phyloP scores from a whole-genome alignment of 202 grass and related monocot species.

The Sporobolus alterniflorus region DNA sequence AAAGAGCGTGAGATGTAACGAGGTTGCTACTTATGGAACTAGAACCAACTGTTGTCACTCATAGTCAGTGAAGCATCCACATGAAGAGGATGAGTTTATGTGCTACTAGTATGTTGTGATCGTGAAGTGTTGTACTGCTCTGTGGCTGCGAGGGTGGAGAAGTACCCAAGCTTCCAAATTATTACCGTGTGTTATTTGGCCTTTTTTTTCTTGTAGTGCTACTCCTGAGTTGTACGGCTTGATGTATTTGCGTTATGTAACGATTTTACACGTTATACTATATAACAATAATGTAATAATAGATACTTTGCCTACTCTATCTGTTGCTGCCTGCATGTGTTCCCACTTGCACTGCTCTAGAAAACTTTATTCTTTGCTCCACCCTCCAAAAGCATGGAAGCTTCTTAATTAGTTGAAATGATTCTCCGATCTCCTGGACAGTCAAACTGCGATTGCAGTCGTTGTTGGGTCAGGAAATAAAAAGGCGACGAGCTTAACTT shows the following conservation, averaged over 20 bases:
- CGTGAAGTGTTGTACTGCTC: not conserved
- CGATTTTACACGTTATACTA: slow-evolving; percentile 17
- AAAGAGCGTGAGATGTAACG: slow-evolving; percentile 27
- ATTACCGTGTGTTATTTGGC: not conserved
- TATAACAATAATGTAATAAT: not conserved
- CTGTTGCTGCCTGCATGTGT: not conserved
- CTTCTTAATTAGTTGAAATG: too few relatives aligned
- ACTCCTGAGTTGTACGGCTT: not conserved
- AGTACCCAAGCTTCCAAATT: slow-evolving; percentile 21
- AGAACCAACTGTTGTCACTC: slow-evolving; percentile 13
- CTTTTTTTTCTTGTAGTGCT: not conserved
- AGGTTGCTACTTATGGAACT: slow-evolving; percentile 14
- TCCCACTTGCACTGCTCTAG: too few relatives aligned
- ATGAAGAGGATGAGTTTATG: slow-evolving; percentile 32
- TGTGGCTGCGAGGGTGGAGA: slow-evolving; percentile 41
- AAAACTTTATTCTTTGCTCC: not conserved
- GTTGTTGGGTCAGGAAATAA: too few relatives aligned
- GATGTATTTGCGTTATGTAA: slow-evolving; percentile 21
- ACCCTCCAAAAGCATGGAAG: not conserved
- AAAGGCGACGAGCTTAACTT: too few relatives aligned
- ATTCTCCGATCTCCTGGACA: too few relatives aligned
- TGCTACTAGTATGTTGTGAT: slow-evolving; percentile 39
- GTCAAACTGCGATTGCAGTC: not conserved
- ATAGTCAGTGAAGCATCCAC: slow-evolving; percentile 1
- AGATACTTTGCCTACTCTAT: not conserved